These are phyloP conservation scores for Ottelia alismoides DNA, from an alignment of 106 monocot species.

Conservation along the genomic window DNA sequence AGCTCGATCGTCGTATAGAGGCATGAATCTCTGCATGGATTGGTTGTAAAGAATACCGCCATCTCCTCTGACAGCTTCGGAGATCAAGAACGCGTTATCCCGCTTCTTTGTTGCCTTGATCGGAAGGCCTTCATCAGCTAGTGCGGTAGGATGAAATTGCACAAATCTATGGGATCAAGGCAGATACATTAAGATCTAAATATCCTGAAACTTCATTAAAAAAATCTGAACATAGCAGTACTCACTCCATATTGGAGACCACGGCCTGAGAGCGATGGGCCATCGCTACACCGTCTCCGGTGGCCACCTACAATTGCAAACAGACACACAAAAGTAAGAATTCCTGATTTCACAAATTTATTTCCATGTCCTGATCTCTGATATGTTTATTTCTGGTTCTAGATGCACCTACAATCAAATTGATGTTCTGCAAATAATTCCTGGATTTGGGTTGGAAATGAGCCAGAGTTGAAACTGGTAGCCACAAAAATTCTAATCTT, in stretches of 20 bases:
- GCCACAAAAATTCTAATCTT: too few species aligned
- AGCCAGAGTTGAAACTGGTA: too few species aligned
- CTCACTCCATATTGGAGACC: conserved; percentile 98
- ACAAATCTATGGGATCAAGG: conserved; percentile 47
- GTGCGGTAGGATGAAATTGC: conserved; percentile 95
- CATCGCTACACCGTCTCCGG: conserved; percentile 96
- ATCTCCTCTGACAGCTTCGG: conserved; percentile 96
- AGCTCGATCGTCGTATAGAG: conserved; percentile 61
- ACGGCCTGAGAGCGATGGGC: conserved; percentile 83
- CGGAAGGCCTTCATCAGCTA: conserved; percentile 89
- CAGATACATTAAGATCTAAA: too few species aligned
- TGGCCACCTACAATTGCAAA: conserved; percentile 41
- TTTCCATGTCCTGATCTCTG: too few species aligned
- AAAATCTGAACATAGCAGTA: conserved; percentile 3
- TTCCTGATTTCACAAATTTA: too few species aligned
- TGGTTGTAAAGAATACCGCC: conserved; percentile 94
- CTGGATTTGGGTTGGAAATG: too few species aligned
- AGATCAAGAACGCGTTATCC: conserved; percentile 87
- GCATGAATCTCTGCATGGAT: conserved; percentile 88
- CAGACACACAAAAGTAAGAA: too few species aligned
- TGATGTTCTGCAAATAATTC: too few species aligned
- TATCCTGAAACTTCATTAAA: too few species aligned
- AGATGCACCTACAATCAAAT: too few species aligned
- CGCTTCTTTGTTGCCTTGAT: conserved; percentile 44
- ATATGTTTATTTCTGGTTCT: too few species aligned